Conservation (phyloP, 2,329 filamentous ascomycete genomes). For the Parastagonospora avenae region DNA sequence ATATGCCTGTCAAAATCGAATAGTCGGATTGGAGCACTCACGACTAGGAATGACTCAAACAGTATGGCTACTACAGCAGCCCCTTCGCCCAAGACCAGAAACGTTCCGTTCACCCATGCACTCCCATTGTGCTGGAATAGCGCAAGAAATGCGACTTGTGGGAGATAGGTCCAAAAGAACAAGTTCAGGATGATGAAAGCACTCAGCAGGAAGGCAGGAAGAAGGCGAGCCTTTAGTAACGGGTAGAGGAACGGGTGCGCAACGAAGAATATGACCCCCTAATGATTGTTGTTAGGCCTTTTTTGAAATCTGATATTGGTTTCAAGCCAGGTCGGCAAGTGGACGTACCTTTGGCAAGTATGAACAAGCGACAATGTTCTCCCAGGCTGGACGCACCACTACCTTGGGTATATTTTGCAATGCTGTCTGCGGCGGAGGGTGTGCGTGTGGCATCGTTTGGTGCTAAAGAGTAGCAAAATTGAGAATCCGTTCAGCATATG, state of each 20-base stretch:
- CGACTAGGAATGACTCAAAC: constrained; percentile 58
- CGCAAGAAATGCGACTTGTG: constrained; percentile 85
- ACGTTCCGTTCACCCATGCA: constrained; percentile 88
- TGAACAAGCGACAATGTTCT: constrained; percentile 30
- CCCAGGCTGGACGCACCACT: constrained; percentile 34
- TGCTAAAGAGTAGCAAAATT: background rate
- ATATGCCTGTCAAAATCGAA: background rate
- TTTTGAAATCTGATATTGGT: background rate
- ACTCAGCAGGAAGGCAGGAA: constrained; percentile 83
- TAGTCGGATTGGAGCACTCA: constrained; percentile 6
- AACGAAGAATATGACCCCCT: constrained; percentile 83
- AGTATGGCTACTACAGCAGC: constrained; percentile 65
- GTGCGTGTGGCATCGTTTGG: constrained; percentile 27
- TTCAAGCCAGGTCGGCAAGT: too few species aligned
- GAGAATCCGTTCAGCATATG: background rate
- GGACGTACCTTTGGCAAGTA: constrained; percentile 45
- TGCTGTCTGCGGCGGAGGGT: constrained; percentile 41
- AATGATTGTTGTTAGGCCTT: constrained; percentile 19
- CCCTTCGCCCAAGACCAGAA: constrained; percentile 76
- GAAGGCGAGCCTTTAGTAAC: constrained; percentile 74
- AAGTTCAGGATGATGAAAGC: constrained; percentile 81
- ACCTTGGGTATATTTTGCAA: constrained; percentile 29
- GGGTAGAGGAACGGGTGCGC: constrained; percentile 81
- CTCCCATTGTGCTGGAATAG: constrained; percentile 80
- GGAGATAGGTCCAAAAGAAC: constrained; percentile 86